Evolutionary conservation across 2,329 filamentous ascomycete species (phyloP), one percentile per base, ranked within the genome.

Genomic region (Nigrospora oryzae): DNA sequence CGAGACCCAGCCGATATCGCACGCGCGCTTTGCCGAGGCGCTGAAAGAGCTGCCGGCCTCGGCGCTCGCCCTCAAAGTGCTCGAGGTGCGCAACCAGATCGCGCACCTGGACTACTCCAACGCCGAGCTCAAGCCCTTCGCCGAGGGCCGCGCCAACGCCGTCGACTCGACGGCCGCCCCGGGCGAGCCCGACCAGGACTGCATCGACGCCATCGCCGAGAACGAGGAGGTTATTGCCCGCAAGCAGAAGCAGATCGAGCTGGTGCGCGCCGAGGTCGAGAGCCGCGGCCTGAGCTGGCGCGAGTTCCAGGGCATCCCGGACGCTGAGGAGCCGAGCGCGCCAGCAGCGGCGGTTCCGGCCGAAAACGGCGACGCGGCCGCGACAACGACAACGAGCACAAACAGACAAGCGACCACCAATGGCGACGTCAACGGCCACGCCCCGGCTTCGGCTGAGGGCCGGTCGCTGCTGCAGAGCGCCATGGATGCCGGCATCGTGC

Each of bases 31-130:
- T 68, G 78, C 81, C 57, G 68, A 71, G 49, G 86, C 86, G 19
- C 73, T 90, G 52, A 69, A 74, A 52, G 77, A 82, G 48, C 79
- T 90, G 45, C 77, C 84, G 36, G 61, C 83, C 52, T 73, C 76
- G 50, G 75, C 75, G 46, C 80, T 90, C 7, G 81, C 85, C 64
- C 73, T 84, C 63, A 89, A 89, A 65, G 77, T 84, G 47, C 77
- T 84, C 58, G 86, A 90, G 63, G 73, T 90, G 49, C 79, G 78
- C 60, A 89, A 89, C 73, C 79, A 74, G 54, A 83, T 89, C 58
- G 73, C 76, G 19, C 84, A 90, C 63, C 79, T 90, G 23, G 76
- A 83, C 56, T 81, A 81, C 62, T 86, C 81, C 51, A 90, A 89
- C 66, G 74, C 76, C 51, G 79, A 89, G 61, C 80, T 89, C 47